A percentile compares a stretch with the other conserved stretches of the same genome.
Evolutionary conservation across 192 early-diverging fungal genomes (phyloP).

Genomic region (Diversispora epigaea): DNA sequence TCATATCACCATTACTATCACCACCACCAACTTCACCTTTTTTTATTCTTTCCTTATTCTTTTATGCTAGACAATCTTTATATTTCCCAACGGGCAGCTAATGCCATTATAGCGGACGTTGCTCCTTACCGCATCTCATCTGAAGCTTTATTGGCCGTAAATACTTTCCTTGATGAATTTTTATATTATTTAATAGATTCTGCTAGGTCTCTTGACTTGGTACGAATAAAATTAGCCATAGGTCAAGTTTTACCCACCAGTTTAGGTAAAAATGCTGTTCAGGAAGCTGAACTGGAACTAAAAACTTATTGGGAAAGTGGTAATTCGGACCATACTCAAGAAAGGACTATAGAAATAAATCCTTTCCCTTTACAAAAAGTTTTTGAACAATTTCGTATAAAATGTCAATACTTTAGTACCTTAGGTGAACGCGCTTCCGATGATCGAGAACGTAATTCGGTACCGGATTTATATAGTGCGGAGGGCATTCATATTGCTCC

Average conservation of each 20-base stretch:
- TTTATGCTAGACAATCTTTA: slow-evolving; percentile 50
- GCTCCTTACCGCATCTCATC: slow-evolving; percentile 56
- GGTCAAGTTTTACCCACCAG: slow-evolving; percentile 49
- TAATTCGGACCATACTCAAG: slow-evolving; percentile 43
- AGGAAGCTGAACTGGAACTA: slow-evolving; percentile 60
- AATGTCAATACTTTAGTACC: slow-evolving; percentile 57
- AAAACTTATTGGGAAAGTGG: slow-evolving; percentile 57
- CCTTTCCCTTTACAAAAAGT: slow-evolving; percentile 40
- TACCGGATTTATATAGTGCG: slow-evolving; percentile 35
- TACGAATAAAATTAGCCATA: slow-evolving; percentile 50
- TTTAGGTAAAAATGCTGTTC: slow-evolving; percentile 60
- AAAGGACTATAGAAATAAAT: slow-evolving; percentile 34
- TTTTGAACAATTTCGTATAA: slow-evolving; percentile 51
- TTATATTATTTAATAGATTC: slow-evolving; percentile 49
- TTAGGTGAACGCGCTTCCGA: slow-evolving; percentile 41
- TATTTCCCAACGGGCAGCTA: slow-evolving; percentile 60
- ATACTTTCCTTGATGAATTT: slow-evolving; percentile 60
- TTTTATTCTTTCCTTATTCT: not conserved
- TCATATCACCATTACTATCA: too few species aligned
- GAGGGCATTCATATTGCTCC: slow-evolving; percentile 42
- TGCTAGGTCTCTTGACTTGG: slow-evolving; percentile 50
- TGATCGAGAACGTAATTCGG: slow-evolving; percentile 1
- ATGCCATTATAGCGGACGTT: slow-evolving; percentile 58
- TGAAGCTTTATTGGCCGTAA: slow-evolving; percentile 55
- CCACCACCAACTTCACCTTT: not conserved